Evolutionary conservation across 148 eudicot genomes (phyloP), one percentile per base, ranked within the genome.

Genomic region (Vaccinium corymbosum): DNA sequence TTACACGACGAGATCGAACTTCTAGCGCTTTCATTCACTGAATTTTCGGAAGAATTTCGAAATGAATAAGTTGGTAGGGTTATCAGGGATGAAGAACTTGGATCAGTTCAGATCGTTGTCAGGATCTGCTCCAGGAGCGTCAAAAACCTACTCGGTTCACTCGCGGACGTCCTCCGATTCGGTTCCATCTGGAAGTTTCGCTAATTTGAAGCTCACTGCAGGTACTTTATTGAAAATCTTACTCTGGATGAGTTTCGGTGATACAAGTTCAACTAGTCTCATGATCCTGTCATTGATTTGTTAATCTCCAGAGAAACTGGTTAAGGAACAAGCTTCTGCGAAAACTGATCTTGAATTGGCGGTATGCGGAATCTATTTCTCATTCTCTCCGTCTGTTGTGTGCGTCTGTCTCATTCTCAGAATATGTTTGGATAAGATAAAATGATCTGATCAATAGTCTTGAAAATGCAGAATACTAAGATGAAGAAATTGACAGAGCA

Each of bases 131-230:
- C 80, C 92, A 11, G 91, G 90, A 92, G 71, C 89, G 72, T 80
- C 90, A 9, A 94, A 92, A 85, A 64, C 91, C 38, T 73, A 83
- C 83, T 82, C 95, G 68, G 88, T 83, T 42, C 75, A 93, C 84
- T 87, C 95, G 22, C 87, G 93, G 9, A 84, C 87, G 42, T 79
- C 93, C 76, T 84, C 95, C 2, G 93, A 92, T 80, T 87, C 95
- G n/a, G 83, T 87, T 87, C 87, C 98, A 27, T 80, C 89, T 0
- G 99, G 97, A 83, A 92, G 94, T 84, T 94, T 91, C 78, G 91
- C 95, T 25, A 94, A 89, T 86, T 84, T 95, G 90, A 95, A 95
- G 93, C 91, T 95, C 80, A 92, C 98, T 80, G 95, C 98, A 84
- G 98, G 98, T 89, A n/a, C 1, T 49, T 56, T 84, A 25, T 38